Base-by-base conservation (phyloP, 2,329 filamentous ascomycete genomes). In the Penicillium sp. region DNA sequence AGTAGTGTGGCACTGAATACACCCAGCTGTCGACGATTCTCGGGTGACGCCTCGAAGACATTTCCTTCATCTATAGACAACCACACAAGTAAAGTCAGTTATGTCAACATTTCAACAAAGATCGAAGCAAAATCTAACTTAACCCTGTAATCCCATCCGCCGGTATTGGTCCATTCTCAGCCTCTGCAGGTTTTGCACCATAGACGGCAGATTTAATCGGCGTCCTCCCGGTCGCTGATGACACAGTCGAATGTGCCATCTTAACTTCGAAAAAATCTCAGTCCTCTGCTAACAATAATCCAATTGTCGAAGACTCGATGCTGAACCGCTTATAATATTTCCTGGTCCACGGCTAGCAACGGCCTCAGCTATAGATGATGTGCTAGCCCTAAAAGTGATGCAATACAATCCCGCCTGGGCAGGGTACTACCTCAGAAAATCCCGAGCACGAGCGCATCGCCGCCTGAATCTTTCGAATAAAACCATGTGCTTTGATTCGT, bases 1-100 rank as follows among this genome's bases (percentile, higher is more conserved):
- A 83, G 70, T 59, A 82, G 79, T 2, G 80, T 70, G n/a, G 79
- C 78, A 60, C 74, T 78, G 62, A 79, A 61, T 8, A 79, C 68
- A 49, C 78, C 78, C 55, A 80, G 78, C 59, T 78, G 75, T 19
- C 76, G 76, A 45, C 76, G 74, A 59, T 72, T 64, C 2, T 78
- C 75, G 8, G 76, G 75, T 2, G 74, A 72, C 2, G 72, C 62
- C 30, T 77, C 72, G 35, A 73, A 76, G 49, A 76, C 68, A 70
- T 76, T 73, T 53, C 75, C 74, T 58, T 78, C 75, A 26, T 78
- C 76, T 76, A 50, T n/a, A 56, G 22, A 28, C 7, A 15, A 17
- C 7, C 24, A 3, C 17, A 6, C 17, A 9, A 37, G 6, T 22
- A 22, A 37, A 24, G 30, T 13, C 13, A 49, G 45, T 37, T 2